Evolutionary conservation across 345 rosid genomes (phyloP), one percentile per base, ranked within the genome.

Genomic region (Boechera divaricarpa): DNA sequence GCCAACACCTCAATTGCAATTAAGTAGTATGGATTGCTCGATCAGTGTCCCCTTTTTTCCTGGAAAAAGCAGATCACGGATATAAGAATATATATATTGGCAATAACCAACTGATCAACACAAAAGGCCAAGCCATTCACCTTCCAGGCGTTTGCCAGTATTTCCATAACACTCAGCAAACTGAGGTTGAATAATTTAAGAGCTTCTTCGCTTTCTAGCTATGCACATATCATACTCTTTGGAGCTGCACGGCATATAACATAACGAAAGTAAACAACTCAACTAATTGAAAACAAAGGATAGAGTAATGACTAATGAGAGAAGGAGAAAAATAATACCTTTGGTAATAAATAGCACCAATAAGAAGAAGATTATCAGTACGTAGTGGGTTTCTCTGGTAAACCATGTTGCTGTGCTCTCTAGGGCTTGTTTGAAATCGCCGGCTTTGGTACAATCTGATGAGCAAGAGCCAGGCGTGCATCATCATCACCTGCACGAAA

Each of bases 91-190:
- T 4, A 39, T 1, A 44, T 21, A 48, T 36, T 15, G 48, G 48
- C 36, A 51, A 41, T 48, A 53, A 79, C 41, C 26, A 52, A 62
- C 54, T 11, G 24, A 62, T 52, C n/a, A 79, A 39, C n/a, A n/a
- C n/a, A n/a, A n/a, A 74, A 60, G 67, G 24, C 41, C 78, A 79
- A 56, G 32, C 49, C 54, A 68, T 4, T 54, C 35, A 79, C 99
- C 98, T 96, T 96, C 97, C 96, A 91, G 31, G 99, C 99, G 76
- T 96, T 96, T 69, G 99, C 99, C 97, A 91, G n/a, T 91, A 82
- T 96, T 96, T 52, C 99, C 99, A 81, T 91, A 96, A 80, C 99
- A 96, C 87, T 96, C 99, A 13, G 99, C 98, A 79, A 93, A 96
- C 62, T 79, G 94, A 35, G 98, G 99, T 44, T 93, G 93, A 56